Evolutionary conservation across 805 yeast genomes (phyloP), one percentile per base, ranked within the genome.

Genomic region (Lachancea sp.): DNA sequence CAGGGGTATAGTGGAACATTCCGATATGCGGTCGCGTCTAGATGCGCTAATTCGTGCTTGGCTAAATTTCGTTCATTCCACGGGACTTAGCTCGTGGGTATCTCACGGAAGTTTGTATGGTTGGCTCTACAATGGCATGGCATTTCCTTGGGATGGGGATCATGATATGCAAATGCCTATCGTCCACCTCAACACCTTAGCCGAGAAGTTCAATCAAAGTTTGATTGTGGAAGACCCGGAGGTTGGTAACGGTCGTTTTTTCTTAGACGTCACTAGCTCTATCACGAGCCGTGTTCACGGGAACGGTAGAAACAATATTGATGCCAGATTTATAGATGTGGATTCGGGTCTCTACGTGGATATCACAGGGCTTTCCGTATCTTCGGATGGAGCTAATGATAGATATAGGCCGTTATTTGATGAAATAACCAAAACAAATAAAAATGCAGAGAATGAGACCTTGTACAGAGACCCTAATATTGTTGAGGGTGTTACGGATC

Each of bases 281-380:
- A 62, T 78, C 12, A 75, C 84, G 1, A 71, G 72, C 38, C 65
- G 89, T 53, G 57, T 55, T 0, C 69, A 71, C 41, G 83, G 77
- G 1, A 78, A 75, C 48, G 83, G 81, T 1, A 51, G 59, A 22
- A 80, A 80, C 54, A 77, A 77, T 49, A 80, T 82, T 34, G 86
- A 80, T 60, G 89, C 83, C 0, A 61, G 92, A 36, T 79, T 82
- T 51, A 76, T 83, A 42, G 89, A 83, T 56, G 66, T 78, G 8
- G 83, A 78, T 46, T 71, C 79, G 8, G 92, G 90, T 0, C 59
- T 79, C 40, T 83, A 77, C 52, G 78, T 83, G 40, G 92, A 83
- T 56, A 75, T 83, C 25, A 83, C 92, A 0, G 89, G 78, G 0
- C 60, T 80, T 41, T 70, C 81, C 2, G 54, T 74, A 11, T 67